Percentiles rank a stretch among this genome's conserved stretches.
These are phyloP conservation scores for Puccinia novopanici DNA, from an alignment of 1,284 basidiomycete genomes.

Conservation along the genomic window DNA sequence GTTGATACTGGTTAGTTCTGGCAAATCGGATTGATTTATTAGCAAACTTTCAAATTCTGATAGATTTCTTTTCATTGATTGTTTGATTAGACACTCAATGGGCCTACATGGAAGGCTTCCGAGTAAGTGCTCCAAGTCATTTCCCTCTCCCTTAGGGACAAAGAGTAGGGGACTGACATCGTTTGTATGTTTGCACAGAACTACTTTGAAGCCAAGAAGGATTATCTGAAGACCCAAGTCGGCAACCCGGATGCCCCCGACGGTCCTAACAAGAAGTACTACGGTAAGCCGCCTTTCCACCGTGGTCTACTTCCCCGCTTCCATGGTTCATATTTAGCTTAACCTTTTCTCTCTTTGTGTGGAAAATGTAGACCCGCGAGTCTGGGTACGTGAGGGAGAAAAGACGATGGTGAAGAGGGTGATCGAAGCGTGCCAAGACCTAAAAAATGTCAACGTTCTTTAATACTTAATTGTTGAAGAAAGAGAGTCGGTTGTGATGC, in stretches of 20 bases:
- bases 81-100: conserved; percentile 73
- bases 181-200: conserved; percentile 63
- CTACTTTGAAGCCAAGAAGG: conserved; percentile 79
- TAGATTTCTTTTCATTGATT: neutral
- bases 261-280: conserved; percentile 92
- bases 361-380: conserved; percentile 64
- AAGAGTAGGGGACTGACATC: neutral
- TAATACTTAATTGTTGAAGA: too few relatives aligned
- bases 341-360: too few relatives aligned
- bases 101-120: conserved; percentile 84
- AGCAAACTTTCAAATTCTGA: neutral
- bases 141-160: too few relatives aligned
- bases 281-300: conserved; percentile 19
- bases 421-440: too few relatives aligned
- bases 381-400: conserved; percentile 98
- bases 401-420: conserved; percentile 71
- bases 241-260: conserved; percentile 91
- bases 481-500: too few relatives aligned
- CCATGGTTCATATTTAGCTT: conserved; percentile 63
- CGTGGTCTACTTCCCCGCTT: neutral
- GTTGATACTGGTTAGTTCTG: conserved; percentile 48
- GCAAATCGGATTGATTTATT: conserved; percentile 2
- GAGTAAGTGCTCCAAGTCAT: too few relatives aligned
- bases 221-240: conserved; percentile 75
- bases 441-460: too few relatives aligned